These are phyloP conservation scores for Wallacemonas sp. DNA, from an alignment of 208 protist species.

Conservation along the genomic window DNA sequence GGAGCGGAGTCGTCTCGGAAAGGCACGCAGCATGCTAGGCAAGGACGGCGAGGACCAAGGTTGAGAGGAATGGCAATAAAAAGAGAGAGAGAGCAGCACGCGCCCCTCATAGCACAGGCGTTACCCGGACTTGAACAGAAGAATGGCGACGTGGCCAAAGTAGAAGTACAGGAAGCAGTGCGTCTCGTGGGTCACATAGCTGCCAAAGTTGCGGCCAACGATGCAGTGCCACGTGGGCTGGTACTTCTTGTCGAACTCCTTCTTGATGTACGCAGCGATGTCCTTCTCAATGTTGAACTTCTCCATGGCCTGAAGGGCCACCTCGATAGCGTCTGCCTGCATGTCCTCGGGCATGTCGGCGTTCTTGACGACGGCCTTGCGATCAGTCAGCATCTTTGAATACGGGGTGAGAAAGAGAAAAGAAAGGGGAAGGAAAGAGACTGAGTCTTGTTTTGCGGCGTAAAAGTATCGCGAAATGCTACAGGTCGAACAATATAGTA, in stretches of 20 bases:
- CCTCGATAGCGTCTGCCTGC: conserved; percentile 98
- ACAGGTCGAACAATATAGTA: no score
- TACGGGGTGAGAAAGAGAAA: conserved; percentile 6
- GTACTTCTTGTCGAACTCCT: conserved; percentile 99
- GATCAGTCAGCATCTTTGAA: conserved; percentile 68
- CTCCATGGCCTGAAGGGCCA: conserved; percentile 97
- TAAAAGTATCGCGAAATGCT: neutral
- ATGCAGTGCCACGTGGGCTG: conserved; percentile 99
- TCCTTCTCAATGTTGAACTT: conserved; percentile 99
- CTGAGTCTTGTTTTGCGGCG: neutral
- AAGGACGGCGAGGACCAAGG: no score
- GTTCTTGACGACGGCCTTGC: conserved; percentile 93
- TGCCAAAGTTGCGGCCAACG: conserved; percentile 99
- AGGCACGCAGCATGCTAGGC: no score
- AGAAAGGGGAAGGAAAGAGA: conserved; percentile 14
- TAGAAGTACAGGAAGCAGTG: conserved; percentile 99
- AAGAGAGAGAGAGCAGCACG: neutral
- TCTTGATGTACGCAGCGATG: conserved; percentile 99
- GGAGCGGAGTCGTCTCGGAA: neutral
- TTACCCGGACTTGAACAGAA: conserved; percentile 97
- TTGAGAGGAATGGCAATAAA: no score
- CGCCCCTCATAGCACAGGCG: neutral
- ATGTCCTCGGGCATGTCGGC: conserved; percentile 97
- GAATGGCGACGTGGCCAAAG: conserved; percentile 98
- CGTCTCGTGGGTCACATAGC: conserved; percentile 99